These are phyloP conservation scores for Blastobotrys americana DNA, from an alignment of 805 yeast genomes.

Conservation along the genomic window DNA sequence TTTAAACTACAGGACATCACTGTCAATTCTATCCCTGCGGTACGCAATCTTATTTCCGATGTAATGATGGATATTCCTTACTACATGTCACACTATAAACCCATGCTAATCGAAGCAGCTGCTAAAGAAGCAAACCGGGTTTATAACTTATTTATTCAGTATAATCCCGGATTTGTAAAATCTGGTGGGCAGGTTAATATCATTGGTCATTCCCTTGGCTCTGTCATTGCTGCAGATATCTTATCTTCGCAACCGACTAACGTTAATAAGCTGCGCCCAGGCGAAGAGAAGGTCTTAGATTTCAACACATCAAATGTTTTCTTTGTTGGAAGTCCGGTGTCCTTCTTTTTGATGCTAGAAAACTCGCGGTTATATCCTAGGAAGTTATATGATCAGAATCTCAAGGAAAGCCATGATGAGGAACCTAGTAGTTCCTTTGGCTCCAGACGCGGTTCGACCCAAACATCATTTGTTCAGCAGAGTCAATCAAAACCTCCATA, in stretches of 20 bases:
- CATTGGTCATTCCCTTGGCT: conserved; percentile 88
- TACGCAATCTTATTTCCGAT: conserved; percentile 74
- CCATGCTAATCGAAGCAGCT: conserved; percentile 60
- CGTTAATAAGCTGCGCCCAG: conserved; percentile 17
- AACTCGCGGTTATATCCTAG: conserved; percentile 27
- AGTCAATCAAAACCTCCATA: conserved; percentile 20
- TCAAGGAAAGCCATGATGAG: conserved; percentile 19
- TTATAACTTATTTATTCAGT: conserved; percentile 49
- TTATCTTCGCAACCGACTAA: conserved; percentile 38
- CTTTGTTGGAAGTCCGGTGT: conserved; percentile 81
- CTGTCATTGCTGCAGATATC: conserved; percentile 74
- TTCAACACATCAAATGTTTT: conserved; percentile 73
- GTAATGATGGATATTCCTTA: conserved; percentile 75
- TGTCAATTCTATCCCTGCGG: conserved; percentile 66
- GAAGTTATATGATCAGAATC: conserved; percentile 12
- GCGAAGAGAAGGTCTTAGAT: conserved; percentile 36
- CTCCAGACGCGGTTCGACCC: neutral
- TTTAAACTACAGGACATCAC: conserved; percentile 54
- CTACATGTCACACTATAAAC: conserved; percentile 66
- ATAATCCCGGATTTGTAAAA: conserved; percentile 58
- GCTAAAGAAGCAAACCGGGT: conserved; percentile 62
- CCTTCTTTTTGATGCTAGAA: conserved; percentile 48
- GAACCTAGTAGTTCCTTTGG: conserved; percentile 9
- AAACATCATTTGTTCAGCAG: neutral
- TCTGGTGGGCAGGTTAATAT: conserved; percentile 56